These are phyloP conservation scores for Cyathus striatus DNA, from an alignment of 768 basidiomycete genomes.

Conservation along the genomic window DNA sequence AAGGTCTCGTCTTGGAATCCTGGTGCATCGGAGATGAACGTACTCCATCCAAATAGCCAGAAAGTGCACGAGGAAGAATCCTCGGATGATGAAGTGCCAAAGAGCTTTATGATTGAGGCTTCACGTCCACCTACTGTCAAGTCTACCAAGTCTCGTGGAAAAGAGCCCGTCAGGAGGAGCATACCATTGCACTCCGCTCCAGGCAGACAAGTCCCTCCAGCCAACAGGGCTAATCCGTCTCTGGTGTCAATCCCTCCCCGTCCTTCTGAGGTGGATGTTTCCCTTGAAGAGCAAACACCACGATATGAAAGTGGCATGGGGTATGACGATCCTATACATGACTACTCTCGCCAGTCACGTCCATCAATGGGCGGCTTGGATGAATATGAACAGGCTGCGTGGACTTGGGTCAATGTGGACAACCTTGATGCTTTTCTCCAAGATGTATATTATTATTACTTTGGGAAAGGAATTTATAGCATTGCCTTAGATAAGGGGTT, in stretches of 20 bases:
- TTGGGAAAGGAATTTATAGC: slow-evolving; percentile 94
- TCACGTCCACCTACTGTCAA: slow-evolving; percentile 29
- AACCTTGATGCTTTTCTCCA: slow-evolving; percentile 95
- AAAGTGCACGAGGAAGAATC: slow-evolving; percentile 52
- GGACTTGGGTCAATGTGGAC: slow-evolving; percentile 99
- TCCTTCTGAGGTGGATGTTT: slow-evolving; percentile 56
- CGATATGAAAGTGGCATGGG: slow-evolving; percentile 11
- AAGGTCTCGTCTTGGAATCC: slow-evolving; percentile 58
- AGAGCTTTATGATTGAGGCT: slow-evolving; percentile 80
- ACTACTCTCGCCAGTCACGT: slow-evolving; percentile 30
- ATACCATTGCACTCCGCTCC: slow-evolving; percentile 51
- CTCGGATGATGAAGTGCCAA: slow-evolving; percentile 82
- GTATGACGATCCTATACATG: slow-evolving; percentile 21
- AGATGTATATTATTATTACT: slow-evolving; percentile 94
- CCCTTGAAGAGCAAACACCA: slow-evolving; percentile 20
- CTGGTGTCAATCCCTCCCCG: slow-evolving; percentile 52
- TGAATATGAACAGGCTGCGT: slow-evolving; percentile 85
- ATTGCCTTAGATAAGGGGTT: slow-evolving; percentile 87
- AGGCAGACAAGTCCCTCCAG: slow-evolving; percentile 33
- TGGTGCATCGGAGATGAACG: slow-evolving; percentile 48
- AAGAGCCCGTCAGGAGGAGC: slow-evolving; percentile 23
- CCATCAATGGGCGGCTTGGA: slow-evolving; percentile 71
- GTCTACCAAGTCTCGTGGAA: slow-evolving; percentile 15
- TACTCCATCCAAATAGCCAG: slow-evolving; percentile 68
- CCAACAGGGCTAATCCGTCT: slow-evolving; percentile 22